Conservation (phyloP, 2,329 filamentous ascomycete genomes). For the Scytalidium sp. region DNA sequence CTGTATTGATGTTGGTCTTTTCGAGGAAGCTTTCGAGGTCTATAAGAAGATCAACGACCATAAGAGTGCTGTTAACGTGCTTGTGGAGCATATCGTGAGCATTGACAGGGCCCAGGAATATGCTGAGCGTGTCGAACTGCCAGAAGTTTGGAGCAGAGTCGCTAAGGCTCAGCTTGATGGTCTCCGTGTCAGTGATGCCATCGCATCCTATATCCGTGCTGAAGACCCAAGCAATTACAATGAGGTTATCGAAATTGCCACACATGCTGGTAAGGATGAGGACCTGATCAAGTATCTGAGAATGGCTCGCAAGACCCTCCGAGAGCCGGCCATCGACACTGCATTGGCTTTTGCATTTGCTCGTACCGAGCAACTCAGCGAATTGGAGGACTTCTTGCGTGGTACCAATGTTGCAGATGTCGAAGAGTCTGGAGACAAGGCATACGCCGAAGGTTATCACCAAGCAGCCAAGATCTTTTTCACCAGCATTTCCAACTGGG, state of each 20-base stretch:
- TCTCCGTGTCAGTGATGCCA: conserved; percentile 85
- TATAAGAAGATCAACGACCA: conserved; percentile 98
- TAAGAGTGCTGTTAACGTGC: conserved; percentile 79
- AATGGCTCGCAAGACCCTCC: conserved; percentile 96
- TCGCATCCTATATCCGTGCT: conserved; percentile 96
- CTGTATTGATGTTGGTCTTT: conserved; percentile 91
- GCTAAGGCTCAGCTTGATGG: conserved; percentile 97
- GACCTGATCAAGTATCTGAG: conserved; percentile 94
- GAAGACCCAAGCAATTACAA: conserved; percentile 88
- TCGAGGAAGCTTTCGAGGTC: conserved; percentile 96
- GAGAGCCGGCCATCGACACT: conserved; percentile 91
- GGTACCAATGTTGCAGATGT: conserved; percentile 92
- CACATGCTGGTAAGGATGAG: conserved; percentile 94
- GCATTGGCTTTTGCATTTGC: conserved; percentile 92
- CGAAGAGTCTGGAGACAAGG: conserved; percentile 96
- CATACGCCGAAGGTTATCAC: conserved; percentile 89
- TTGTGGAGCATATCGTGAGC: conserved; percentile 95
- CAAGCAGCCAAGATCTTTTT: conserved; percentile 99
- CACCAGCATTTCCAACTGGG: conserved; percentile 98
- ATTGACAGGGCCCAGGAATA: conserved; percentile 96
- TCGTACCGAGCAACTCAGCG: conserved; percentile 83
- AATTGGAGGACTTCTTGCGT: conserved; percentile 94
- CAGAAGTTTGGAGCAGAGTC: conserved; percentile 97
- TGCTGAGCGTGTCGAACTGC: conserved; percentile 88
- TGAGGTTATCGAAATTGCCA: conserved; percentile 95